Base-by-base conservation (phyloP, 169 alveolate species). In the Plasmodium gaboni region DNA sequence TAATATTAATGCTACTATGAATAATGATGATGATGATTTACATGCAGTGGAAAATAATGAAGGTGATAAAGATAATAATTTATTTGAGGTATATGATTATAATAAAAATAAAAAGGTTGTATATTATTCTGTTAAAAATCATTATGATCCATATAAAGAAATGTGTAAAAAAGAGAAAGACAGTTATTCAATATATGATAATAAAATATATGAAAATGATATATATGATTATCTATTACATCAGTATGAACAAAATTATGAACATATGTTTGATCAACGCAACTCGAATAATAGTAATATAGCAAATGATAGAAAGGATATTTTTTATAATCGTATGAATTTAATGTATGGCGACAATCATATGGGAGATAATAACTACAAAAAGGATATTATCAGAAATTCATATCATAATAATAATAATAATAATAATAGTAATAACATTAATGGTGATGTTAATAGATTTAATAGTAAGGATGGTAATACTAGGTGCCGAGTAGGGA, bases 211-310 rank as follows among this genome's bases (percentile, higher is more conserved):
- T 57, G 76, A 76, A 64, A 57, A 64, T 63, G 88, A 76, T 42
- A 76, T 76, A 57, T 76, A 76, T 67, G 88, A 76, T 55, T 76
- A 76, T 42, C 63, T 76, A 55, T 44, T 76, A 53, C 74, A 76
- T 17, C 88, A 76, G 2, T 76, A 76, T 42, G 88, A 76, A 46
- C 17, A 46, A 44, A 76, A 76, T 64, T 76, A 76, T 53, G 65
- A 28, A 15, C 15, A 76, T 17, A 5, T 57, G 28, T 44, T 76
- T 63, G 88, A 64, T 7, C 26, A 32, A 13, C 22, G 59, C 19
- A 63, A 22, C 63, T 48, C 17, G 10, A 13, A 19, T 8, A 64
- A 64, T 19, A 2, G 28, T 46, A 42, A 17, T 63, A 63, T 38
- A 63, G 1, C 17, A 32, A 67, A 51, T 28, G 76, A 46, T 19